A percentile compares a stretch with the other conserved stretches of the same genome.
These are phyloP conservation scores for Omphalotus guepiniiformis DNA, from an alignment of 768 basidiomycete genomes.

Conservation along the genomic window DNA sequence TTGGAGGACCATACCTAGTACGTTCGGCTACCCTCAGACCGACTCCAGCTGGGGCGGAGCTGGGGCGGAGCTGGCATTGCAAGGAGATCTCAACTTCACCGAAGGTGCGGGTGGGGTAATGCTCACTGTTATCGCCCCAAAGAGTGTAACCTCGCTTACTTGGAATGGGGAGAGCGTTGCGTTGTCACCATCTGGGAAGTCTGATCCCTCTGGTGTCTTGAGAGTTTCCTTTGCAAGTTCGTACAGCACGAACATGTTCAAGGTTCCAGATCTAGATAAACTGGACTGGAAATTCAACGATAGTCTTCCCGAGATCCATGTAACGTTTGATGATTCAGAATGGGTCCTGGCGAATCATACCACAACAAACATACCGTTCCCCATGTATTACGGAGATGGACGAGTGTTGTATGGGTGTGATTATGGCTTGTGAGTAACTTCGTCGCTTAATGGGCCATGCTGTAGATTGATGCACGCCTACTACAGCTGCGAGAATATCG, in stretches of 20 bases:
- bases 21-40: constrained; percentile 50
- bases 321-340: constrained; percentile 51
- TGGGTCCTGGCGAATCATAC: constrained; percentile 71
- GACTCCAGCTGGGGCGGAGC: too few relatives aligned
- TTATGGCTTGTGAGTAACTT: constrained; percentile 77
- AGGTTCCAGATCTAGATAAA: neutral
- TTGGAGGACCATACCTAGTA: constrained; percentile 64
- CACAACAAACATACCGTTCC: constrained; percentile 65
- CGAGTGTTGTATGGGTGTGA: constrained; percentile 80
- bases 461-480: too few relatives aligned
- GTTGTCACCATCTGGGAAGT: neutral
- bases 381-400: constrained; percentile 71
- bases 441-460: too few relatives aligned
- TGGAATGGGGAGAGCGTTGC: constrained; percentile 63
- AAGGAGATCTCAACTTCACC: constrained; percentile 60
- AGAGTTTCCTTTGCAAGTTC: neutral
- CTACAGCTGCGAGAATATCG: constrained; percentile 73
- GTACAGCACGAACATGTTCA: neutral
- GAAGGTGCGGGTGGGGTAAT: constrained; percentile 29
- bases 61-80: constrained; percentile 42
- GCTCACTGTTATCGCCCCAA: constrained; percentile 63
- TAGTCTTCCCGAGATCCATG: constrained; percentile 66
- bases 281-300: constrained; percentile 71
- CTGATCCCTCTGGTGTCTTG: constrained; percentile 15
- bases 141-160: constrained; percentile 45